Evolutionary conservation across 139 green algal species (phyloP), one percentile per base, ranked within the genome.

Genomic region (Tetraselmis striata): DNA sequence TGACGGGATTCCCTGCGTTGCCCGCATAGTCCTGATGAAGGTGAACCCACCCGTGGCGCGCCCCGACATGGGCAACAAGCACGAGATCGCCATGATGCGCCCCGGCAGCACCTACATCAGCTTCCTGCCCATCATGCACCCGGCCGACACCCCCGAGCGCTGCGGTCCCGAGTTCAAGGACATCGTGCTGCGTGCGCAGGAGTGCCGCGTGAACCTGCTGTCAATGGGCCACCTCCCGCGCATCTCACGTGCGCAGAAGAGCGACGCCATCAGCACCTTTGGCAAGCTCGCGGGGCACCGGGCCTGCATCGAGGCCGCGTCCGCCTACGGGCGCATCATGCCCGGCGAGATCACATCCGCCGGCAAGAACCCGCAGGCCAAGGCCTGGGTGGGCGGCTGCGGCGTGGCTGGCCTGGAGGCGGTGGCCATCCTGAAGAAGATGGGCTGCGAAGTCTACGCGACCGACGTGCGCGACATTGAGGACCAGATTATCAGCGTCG

Each of bases 301-400:
- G 59, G 92, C 94, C 22, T 88, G 97, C 1, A 83, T 95, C 0
- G 94, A 97, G 88, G 94, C 94, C 0, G 88, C 91, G 0, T 81
- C 92, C 74, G 83, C 93, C 83, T 97, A 96, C 85, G 90, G 90
- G 2, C 88, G 93, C 77, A 94, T 97, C 89, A 95, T 97, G 86
- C 92, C 91, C 1, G 92, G 92, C 27, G 92, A 98, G 90, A 98
- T 98, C 87, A 98, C 95, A 0, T 94, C 94, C 1, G 94, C 94
- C 25, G 94, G 94, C 23, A 85, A 91, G 75, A 87, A 95, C 26
- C 92, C 92, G 0, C 93, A 91, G 1, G 92, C 92, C 81, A 92
- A 93, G 86, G 87, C 92, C 79, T 79, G 83, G 0, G 82, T 87
- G 26, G 83, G 86, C 1, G 83, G 85, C 28, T 1, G 27, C 18